Conservation (phyloP, 176 grass and related monocot genomes). For the Eragrostis nindensis region DNA sequence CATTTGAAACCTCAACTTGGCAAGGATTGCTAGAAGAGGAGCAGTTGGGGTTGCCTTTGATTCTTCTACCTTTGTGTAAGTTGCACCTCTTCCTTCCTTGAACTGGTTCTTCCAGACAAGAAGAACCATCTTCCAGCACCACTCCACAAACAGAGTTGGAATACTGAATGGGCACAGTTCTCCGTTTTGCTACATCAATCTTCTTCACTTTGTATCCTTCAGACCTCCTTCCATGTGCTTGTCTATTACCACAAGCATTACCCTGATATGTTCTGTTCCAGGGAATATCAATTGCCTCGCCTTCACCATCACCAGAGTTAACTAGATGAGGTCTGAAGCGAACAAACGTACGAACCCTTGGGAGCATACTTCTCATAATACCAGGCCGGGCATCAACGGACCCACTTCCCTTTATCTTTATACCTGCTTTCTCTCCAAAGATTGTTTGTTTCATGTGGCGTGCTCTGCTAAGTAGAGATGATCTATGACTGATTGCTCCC, state of each 20-base stretch:
- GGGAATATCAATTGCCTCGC: constrained; percentile 33
- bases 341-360: constrained; percentile 59
- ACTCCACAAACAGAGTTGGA: constrained; percentile 62
- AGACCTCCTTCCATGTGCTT: constrained; percentile 39
- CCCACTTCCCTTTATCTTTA: constrained; percentile 58
- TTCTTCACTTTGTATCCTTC: constrained; percentile 60
- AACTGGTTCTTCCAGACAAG: constrained; percentile 58
- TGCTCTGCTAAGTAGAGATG: constrained; percentile 54
- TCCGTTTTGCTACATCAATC: constrained; percentile 35
- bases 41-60: constrained; percentile 20
- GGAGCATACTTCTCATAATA: constrained; percentile 54
- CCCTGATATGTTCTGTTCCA: constrained; percentile 10
- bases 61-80: constrained; percentile 81
- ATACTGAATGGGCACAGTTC: constrained; percentile 21
- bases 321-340: constrained; percentile 59
- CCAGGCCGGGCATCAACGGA: constrained; percentile 42
- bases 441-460: constrained; percentile 46
- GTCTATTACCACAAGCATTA: constrained; percentile 46
- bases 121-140: constrained; percentile 57
- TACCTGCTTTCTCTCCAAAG: constrained; percentile 64
- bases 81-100: constrained; percentile 87
- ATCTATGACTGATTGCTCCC: constrained; percentile 6
- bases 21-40: constrained; percentile 27
- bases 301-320: constrained; percentile 20
- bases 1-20: constrained; percentile 24